Base-by-base conservation (phyloP, 805 yeast species). In the Schizosaccharomyces cryophilus region DNA sequence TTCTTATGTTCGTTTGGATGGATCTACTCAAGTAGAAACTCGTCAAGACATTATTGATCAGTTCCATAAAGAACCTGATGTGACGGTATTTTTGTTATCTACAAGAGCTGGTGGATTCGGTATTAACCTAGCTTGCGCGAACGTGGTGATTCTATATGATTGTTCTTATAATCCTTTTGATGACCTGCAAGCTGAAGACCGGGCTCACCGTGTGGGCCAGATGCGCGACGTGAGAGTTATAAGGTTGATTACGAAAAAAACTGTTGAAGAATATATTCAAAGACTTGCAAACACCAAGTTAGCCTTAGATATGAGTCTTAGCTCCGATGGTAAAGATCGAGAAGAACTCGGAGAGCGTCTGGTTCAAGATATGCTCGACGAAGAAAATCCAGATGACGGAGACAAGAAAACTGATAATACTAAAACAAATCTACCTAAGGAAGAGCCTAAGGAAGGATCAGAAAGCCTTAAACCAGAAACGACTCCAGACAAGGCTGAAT, bases 41-140 rank as follows among this genome's bases (percentile, higher is more conserved):
- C 80, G 99, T 69, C 99, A 93, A 71, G 87, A 85, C 62, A 74
- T 90, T 66, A 90, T 93, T 66, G 98, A 93, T 73, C 80, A 80
- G 66, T 93, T 85, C 68, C 84, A 88, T 67, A 88, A 85, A 42
- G 95, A 88, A 64, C 78, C 79, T 0, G 76, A 80, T 5, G 86
- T 93, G 64, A 90, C 95, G 0, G 84, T 93, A 3, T 90, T 93
- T 67, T 74, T 93, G 59, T 74, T 93, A 55, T 87, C 96, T 9
- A 93, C 99, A 3, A 87, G 87, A 69, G 97, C 98, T 0, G 99
- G 99, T 69, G 99, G 99, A 0, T 93, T 93, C 72, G 99, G 99
- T 62, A 93, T 93, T 72, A 93, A 93, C 68, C 77, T 93, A 66
- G 93, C 95, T 1, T 93, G 95, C 68, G 97, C 99, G 9, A 90